phyloP scores from a whole-genome alignment of 495 filamentous ascomycete species.

The Cudoniella acicularis region DNA sequence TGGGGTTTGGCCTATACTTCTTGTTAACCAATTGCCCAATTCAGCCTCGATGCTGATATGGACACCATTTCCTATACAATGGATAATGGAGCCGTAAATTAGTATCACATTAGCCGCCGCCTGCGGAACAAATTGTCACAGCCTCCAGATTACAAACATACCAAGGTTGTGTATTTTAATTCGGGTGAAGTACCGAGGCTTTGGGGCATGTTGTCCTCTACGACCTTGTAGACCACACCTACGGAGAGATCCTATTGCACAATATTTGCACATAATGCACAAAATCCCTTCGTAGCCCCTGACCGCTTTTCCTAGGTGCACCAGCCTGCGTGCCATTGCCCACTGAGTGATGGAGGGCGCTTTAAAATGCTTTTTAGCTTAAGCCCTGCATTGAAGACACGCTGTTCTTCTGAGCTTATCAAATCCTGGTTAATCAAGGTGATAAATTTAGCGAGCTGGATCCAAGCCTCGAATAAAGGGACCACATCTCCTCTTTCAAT shows the following conservation, averaged over 20 bases:
- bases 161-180: background rate
- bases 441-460: slow-evolving; percentile 4
- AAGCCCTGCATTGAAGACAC: slow-evolving; percentile 10
- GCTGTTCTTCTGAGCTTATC: slow-evolving; percentile 8
- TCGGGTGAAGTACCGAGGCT: background rate
- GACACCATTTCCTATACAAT: background rate
- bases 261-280: background rate
- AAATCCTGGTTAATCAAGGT: background rate
- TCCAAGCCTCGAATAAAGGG: slow-evolving; percentile 12
- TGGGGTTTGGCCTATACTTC: background rate
- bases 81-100: background rate
- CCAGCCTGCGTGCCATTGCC: background rate
- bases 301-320: background rate
- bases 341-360: background rate
- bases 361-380: background rate
- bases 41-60: background rate
- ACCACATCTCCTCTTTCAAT: slow-evolving; percentile 17
- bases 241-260: background rate
- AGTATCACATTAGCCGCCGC: background rate
- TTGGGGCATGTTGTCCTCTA: background rate
- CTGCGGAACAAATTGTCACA: background rate
- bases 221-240: background rate
- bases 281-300: background rate
- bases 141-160: background rate
- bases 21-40: background rate